Evolutionary conservation across 1,139 yeast genomes (phyloP).

Genomic region (Suhomyces taliae): DNA sequence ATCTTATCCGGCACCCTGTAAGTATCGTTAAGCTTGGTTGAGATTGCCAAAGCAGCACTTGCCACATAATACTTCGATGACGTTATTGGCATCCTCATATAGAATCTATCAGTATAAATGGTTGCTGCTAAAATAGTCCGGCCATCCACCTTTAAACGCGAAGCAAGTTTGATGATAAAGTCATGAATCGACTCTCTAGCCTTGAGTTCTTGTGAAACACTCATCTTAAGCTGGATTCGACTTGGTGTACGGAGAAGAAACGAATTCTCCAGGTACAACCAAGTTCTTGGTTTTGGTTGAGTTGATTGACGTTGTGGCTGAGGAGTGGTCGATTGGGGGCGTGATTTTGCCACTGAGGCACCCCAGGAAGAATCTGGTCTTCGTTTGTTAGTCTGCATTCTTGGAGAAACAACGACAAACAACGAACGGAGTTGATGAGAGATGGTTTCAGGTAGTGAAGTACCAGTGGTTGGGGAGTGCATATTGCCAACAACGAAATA

Average conservation of each 20-base stretch:
- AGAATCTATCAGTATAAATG: slow-evolving; percentile 41
- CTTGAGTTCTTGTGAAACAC: slow-evolving; percentile 34
- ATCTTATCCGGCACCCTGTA: slow-evolving; percentile 47
- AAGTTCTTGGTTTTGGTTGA: slow-evolving; percentile 18
- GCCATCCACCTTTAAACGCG: slow-evolving; percentile 42
- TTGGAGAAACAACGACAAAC: neutral
- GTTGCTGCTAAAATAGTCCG: slow-evolving; percentile 47
- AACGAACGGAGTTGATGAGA: too few relatives aligned
- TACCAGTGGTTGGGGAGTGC: too few relatives aligned
- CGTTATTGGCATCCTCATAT: slow-evolving; percentile 45
- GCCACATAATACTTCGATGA: slow-evolving; percentile 49
- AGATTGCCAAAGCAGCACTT: slow-evolving; percentile 45
- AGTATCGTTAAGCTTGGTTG: slow-evolving; percentile 45
- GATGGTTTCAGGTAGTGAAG: too few relatives aligned
- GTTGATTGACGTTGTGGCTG: neutral
- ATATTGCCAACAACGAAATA: too few relatives aligned
- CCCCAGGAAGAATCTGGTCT: neutral
- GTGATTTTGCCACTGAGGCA: neutral
- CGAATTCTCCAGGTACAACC: slow-evolving; percentile 37
- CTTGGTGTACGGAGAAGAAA: slow-evolving; percentile 35
- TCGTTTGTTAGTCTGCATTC: neutral
- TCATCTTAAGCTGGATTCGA: slow-evolving; percentile 25
- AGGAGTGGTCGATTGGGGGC: neutral
- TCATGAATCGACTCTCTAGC: slow-evolving; percentile 42
- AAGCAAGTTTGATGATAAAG: slow-evolving; percentile 40